Base-by-base conservation (phyloP, 805 yeast genomes). In the Pichia membranifaciens region DNA sequence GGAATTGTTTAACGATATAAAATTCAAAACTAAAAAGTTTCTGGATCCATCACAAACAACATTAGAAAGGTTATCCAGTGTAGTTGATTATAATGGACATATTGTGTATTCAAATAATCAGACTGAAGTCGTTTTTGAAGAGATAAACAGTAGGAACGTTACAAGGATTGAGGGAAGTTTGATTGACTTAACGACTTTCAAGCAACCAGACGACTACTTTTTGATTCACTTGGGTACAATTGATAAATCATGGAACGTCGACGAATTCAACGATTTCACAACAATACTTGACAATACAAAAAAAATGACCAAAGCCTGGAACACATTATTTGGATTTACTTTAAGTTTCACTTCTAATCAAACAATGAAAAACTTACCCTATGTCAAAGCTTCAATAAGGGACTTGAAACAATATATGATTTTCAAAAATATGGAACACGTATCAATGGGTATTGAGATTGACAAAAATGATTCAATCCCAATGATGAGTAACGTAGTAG, bases 321-420 rank as follows among this genome's bases (percentile, higher is more conserved):
- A 79, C 31, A 87, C 87, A 66, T 74, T 87, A n/a, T 71, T 90
- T 55, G 97, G 96, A 0, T 87, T 84, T 73, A 86, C 87, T 64
- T 96, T 96, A 22, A 96, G 95, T 40, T 86, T 87, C 64, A 95
- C 87, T 71, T 93, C 85, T 39, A 77, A 85, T 68, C 82, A 82
- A 58, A 66, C 66, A 44, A 71, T 95, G 8, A 83, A 83, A 65
- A 85, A 83, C 59, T 69, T 69, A 44, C 74, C 96, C 4, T 87
- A 79, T 64, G 90, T 88, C 45, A 90, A 89, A 73, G 95, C 96
- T 8, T 93, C 96, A 8, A 74, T 89, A 48, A 80, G 96, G 64
- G 97, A 90, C 65, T 72, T 77, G 56, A 89, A 87, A 69, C 62
- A 71, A 25, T 87, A 91, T 67, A 79, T 90, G 56, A 66, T 44